Evolutionary conservation across 78 protist genomes (phyloP).

Genomic region (Dictyostelium discoideum): DNA sequence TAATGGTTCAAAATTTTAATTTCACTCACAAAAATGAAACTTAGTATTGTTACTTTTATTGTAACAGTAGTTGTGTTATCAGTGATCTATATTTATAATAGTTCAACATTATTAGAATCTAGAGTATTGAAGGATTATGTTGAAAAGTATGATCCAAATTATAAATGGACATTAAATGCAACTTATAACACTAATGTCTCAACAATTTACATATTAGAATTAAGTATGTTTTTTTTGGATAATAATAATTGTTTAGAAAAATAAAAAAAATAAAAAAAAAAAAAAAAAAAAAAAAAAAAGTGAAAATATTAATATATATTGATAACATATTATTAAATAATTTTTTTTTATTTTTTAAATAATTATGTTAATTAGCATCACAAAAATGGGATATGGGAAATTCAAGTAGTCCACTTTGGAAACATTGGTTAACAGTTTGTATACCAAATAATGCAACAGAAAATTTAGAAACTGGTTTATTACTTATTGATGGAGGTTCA

Average conservation of each 20-base stretch:
- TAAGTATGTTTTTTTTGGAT: background rate
- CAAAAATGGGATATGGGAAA: background rate
- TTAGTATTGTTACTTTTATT: background rate
- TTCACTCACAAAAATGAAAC: background rate
- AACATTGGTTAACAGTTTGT: constrained; percentile 3
- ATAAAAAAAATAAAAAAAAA: background rate
- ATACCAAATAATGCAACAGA: background rate
- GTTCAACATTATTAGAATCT: background rate
- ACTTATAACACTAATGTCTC: background rate
- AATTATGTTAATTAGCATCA: background rate
- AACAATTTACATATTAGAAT: background rate
- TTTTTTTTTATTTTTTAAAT: background rate
- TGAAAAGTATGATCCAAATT: constrained; percentile 6
- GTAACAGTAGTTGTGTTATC: background rate
- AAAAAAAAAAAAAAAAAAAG: background rate
- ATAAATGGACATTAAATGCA: background rate
- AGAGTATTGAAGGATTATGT: constrained; percentile 6
- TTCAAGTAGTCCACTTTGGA: background rate
- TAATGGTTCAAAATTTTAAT: no score
- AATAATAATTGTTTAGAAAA: background rate
- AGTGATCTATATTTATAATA: background rate
- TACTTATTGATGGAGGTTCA: background rate
- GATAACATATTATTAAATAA: background rate
- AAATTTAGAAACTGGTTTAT: background rate
- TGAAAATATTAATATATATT: background rate